Evolutionary conservation across 164 flowering plant genomes (phyloP).

Genomic region (Berberis vulgaris): DNA sequence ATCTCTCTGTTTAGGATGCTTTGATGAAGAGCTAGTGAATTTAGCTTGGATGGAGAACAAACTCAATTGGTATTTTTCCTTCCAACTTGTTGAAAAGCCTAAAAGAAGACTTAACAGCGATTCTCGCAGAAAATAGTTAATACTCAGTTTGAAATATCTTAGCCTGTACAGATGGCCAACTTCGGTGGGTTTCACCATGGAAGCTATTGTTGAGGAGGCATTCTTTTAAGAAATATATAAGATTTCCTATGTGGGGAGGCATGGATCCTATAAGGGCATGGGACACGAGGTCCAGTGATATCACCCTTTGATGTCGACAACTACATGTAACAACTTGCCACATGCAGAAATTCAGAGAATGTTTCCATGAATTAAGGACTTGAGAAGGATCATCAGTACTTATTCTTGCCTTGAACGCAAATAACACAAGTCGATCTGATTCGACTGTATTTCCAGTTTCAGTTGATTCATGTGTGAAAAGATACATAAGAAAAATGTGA

Average conservation of each 20-base stretch:
- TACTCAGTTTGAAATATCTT: conserved; percentile 3
- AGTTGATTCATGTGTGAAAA: not conserved
- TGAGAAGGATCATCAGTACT: not conserved
- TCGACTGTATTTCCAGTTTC: not conserved
- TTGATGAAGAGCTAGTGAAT: not conserved
- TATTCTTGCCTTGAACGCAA: not conserved
- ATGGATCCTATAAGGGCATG: conserved; percentile 14
- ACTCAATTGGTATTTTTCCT: conserved; percentile 19
- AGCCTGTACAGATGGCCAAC: conserved; percentile 15
- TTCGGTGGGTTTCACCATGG: conserved; percentile 20
- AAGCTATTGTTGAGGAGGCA: conserved; percentile 15
- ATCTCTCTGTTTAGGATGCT: conserved; percentile 28
- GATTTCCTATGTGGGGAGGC: conserved; percentile 17
- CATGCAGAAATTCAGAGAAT: not conserved
- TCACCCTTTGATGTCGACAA: conserved; percentile 2
- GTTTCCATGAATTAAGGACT: not conserved
- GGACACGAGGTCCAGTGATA: not conserved
- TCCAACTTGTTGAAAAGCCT: conserved; percentile 13
- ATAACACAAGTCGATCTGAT: not conserved
- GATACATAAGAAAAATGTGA: not conserved
- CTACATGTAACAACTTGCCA: not conserved
- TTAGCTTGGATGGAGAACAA: conserved; percentile 20
- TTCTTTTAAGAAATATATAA: conserved; percentile 7
- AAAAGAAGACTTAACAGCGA: conserved; percentile 15
- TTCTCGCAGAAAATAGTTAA: conserved; percentile 14